Evolutionary conservation across 2,329 filamentous ascomycete species (phyloP), one percentile per base, ranked within the genome.

Genomic region (Nothomitra cinnamomea): DNA sequence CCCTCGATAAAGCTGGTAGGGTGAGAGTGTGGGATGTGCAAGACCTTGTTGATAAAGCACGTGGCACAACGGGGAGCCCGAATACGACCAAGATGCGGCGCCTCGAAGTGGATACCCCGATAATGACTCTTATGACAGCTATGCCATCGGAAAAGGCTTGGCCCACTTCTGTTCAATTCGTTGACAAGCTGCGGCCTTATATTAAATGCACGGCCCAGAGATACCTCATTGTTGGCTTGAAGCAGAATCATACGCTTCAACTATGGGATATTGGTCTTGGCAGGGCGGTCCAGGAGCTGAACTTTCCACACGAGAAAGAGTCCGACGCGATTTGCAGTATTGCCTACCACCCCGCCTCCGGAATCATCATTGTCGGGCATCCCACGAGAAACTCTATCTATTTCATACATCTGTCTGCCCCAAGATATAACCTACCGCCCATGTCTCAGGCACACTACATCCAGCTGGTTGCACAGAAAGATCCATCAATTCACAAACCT

Each of bases 1-100:
- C 90, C 50, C 79, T 98, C 52, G 94, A 98, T 67, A 98, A 98
- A 72, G 90, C 88, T 56, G 94, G 92, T 49, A 83, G 87, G 57
- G 83, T 96, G 70, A 92, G 94, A 69, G 95, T 98, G 73, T 98
- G 92, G 94, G 92, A 98, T 66, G 87, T 96, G 59, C 85, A 85
- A 56, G 80, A 85, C 56, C 75, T 95, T 54, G 83, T 74, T 6
- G 69, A 74, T 52, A 68, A 68, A 32, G 66, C 69, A 19, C 71
- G 70, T 55, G 53, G 48, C 15, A 25, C 25, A 13, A 17, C 35
- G 6, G 47, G 21, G 5, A 38, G 25, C 19, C 68, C 72, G 17
- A 66, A 67, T 49, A 65, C 68, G 21, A 61, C 64, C 48, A 68
- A 70, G 52, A 68, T 74, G 50, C 66, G 65, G 22, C 68, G 80